Percentiles rank a stretch among this genome's conserved stretches.
phyloP scores from a whole-genome alignment of 2,329 filamentous ascomycete genomes.

The Ploettnerulaceae sp. region DNA sequence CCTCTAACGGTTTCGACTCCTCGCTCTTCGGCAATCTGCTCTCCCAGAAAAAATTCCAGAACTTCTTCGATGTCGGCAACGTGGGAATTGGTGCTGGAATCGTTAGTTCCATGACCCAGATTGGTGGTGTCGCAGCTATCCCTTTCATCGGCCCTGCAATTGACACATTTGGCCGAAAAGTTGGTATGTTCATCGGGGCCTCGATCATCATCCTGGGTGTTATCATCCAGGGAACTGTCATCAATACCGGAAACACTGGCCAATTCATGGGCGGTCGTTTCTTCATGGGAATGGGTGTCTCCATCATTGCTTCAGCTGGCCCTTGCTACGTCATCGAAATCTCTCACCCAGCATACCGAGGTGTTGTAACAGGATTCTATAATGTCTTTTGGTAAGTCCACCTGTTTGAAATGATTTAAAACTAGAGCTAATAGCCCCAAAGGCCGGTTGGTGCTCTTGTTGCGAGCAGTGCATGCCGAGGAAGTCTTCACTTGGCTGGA shows the following conservation, averaged over 20 bases:
- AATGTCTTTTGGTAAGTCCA: slow-evolving; percentile 28
- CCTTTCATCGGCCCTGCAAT: slow-evolving; percentile 43
- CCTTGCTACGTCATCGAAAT: slow-evolving; percentile 44
- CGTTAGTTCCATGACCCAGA: slow-evolving; percentile 46
- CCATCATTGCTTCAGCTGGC: slow-evolving; percentile 41
- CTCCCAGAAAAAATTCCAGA: slow-evolving; percentile 39
- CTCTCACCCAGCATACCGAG: slow-evolving; percentile 42
- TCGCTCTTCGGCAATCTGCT: slow-evolving; percentile 44
- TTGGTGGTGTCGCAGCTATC: slow-evolving; percentile 44
- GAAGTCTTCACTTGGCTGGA: slow-evolving; percentile 39
- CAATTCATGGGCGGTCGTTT: slow-evolving; percentile 52
- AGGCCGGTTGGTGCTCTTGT: slow-evolving; percentile 50
- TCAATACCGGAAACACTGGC: slow-evolving; percentile 30
- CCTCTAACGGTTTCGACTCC: slow-evolving; percentile 48
- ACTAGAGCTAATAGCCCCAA: slow-evolving; percentile 25
- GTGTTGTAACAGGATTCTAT: slow-evolving; percentile 35
- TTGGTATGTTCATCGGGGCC: slow-evolving; percentile 43
- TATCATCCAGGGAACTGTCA: slow-evolving; percentile 38
- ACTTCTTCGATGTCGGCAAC: slow-evolving; percentile 37
- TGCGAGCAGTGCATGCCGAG: slow-evolving; percentile 48
- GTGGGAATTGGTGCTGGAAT: slow-evolving; percentile 45
- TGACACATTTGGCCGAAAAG: slow-evolving; percentile 43
- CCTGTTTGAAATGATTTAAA: neutral
- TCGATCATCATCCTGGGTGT: slow-evolving; percentile 41
- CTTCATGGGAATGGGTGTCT: slow-evolving; percentile 52